Conservation (phyloP, 2,329 filamentous ascomycete genomes). For the Ophiobolus disseminans region DNA sequence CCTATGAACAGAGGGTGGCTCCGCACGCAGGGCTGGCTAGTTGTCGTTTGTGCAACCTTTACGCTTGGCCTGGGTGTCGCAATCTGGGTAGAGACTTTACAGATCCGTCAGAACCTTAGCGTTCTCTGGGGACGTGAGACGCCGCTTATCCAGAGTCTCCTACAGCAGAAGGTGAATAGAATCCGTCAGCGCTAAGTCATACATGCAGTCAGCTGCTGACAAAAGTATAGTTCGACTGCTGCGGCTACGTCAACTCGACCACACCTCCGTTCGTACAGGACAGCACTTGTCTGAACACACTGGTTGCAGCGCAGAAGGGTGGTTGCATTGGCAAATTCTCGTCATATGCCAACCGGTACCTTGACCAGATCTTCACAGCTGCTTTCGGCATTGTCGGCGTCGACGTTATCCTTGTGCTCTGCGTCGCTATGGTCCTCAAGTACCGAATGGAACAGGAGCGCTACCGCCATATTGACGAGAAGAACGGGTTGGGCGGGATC, state of each 20-base stretch:
- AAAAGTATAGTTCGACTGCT: conserved; percentile 74
- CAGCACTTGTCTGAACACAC: conserved; percentile 70
- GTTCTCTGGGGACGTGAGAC: conserved; percentile 67
- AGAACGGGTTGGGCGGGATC: conserved; percentile 56
- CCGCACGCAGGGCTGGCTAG: conserved; percentile 71
- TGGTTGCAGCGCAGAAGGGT: conserved; percentile 71
- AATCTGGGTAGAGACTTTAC: conserved; percentile 73
- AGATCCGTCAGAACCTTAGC: conserved; percentile 68
- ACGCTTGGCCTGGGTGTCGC: conserved; percentile 67
- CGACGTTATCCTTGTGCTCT: conserved; percentile 72
- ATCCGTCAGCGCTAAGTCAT: conserved; percentile 9
- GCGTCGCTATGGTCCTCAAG: conserved; percentile 78
- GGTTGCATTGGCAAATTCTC: conserved; percentile 74
- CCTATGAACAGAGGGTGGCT: conserved; percentile 72
- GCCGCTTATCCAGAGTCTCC: conserved; percentile 66
- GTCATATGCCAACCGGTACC: conserved; percentile 71
- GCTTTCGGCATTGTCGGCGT: conserved; percentile 78
- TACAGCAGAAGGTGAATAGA: conserved; percentile 71
- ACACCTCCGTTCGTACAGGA: conserved; percentile 76
- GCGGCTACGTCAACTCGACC: conserved; percentile 77
- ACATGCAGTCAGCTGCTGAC: conserved; percentile 25
- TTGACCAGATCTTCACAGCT: conserved; percentile 79
- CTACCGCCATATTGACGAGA: conserved; percentile 82
- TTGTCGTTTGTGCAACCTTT: conserved; percentile 71
- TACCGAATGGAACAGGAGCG: conserved; percentile 80